Percentiles rank a stretch among this genome's conserved stretches.
phyloP scores from a whole-genome alignment of 371 early-diverging fungal species.

The Mortierella sp. region DNA sequence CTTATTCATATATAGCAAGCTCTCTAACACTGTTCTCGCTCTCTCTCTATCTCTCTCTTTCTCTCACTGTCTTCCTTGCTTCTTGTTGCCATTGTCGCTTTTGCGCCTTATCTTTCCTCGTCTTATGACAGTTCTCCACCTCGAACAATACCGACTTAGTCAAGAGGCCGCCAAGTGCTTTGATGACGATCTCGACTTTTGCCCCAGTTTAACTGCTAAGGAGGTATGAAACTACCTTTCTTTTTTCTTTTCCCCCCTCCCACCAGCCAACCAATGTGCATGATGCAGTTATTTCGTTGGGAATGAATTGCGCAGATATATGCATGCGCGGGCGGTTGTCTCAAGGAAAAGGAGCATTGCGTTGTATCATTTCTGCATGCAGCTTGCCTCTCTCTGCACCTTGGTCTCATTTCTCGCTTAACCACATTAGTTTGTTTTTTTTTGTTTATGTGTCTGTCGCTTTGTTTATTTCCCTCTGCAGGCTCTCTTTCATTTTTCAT shows the following conservation, averaged over 20 bases:
- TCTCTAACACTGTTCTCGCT: background rate
- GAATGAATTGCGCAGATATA: background rate
- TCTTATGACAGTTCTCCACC: slow-evolving; percentile 27
- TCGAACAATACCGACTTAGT: slow-evolving; percentile 40
- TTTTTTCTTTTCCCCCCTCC: background rate
- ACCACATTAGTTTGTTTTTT: background rate
- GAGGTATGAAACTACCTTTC: slow-evolving; percentile 26
- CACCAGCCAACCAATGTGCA: background rate
- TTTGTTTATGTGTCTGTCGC: background rate
- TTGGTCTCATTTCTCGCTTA: background rate
- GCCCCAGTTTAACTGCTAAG: slow-evolving; percentile 53
- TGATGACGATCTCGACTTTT: slow-evolving; percentile 56
- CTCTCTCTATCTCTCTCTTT: background rate
- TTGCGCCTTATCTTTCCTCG: background rate
- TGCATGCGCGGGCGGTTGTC: too few species aligned
- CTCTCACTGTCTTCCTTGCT: background rate
- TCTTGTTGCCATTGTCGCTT: background rate
- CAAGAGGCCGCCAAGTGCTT: slow-evolving; percentile 51
- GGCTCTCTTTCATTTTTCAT: background rate
- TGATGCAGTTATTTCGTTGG: background rate
- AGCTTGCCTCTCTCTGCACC: background rate
- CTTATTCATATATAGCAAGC: too few species aligned
- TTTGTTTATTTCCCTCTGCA: background rate
- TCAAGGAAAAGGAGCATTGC: background rate
- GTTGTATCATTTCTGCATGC: background rate